Conservation (phyloP, 257 asterid species). For the Agastache rugosa region DNA sequence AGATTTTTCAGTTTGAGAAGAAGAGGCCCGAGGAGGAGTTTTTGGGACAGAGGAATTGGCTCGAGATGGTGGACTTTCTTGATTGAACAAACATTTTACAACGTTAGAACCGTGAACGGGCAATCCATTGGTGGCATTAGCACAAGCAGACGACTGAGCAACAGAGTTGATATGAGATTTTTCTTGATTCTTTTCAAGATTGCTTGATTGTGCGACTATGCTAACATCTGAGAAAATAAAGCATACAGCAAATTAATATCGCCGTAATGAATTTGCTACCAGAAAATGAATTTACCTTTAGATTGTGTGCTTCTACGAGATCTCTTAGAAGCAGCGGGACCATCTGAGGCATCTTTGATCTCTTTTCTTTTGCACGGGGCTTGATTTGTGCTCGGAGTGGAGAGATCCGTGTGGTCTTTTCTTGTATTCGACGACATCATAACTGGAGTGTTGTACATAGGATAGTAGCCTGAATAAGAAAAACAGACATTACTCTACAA, state of each 20-base stretch:
- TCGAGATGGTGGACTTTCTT: conserved; percentile 63
- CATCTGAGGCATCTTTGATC: conserved; percentile 45
- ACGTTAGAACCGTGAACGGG: conserved; percentile 67
- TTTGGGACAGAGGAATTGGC: conserved; percentile 68
- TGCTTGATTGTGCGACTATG: conserved; percentile 40
- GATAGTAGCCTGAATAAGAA: conserved; percentile 55
- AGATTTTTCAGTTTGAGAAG: conserved; percentile 67
- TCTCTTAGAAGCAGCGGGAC: conserved; percentile 53
- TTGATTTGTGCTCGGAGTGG: conserved; percentile 51
- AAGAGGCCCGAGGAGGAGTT: conserved; percentile 76
- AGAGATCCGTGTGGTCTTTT: conserved; percentile 42
- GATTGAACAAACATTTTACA: conserved; percentile 79
- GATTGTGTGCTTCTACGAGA: conserved; percentile 52
- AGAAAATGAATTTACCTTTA: conserved; percentile 49
- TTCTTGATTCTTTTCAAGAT: conserved; percentile 41
- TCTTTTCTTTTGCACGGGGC: conserved; percentile 60
- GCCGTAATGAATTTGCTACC: neutral
- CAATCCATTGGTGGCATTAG: conserved; percentile 38
- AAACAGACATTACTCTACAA: neutral
- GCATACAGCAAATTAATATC: conserved; percentile 1
- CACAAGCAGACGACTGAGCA: conserved; percentile 41
- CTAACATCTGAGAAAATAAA: conserved; percentile 44
- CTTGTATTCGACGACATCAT: conserved; percentile 43
- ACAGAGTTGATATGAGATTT: conserved; percentile 32
- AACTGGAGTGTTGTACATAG: conserved; percentile 51